Evolutionary conservation across 371 early-diverging fungal genomes (phyloP), one percentile per base, ranked within the genome.

Genomic region (Basidiobolus heterosporus): DNA sequence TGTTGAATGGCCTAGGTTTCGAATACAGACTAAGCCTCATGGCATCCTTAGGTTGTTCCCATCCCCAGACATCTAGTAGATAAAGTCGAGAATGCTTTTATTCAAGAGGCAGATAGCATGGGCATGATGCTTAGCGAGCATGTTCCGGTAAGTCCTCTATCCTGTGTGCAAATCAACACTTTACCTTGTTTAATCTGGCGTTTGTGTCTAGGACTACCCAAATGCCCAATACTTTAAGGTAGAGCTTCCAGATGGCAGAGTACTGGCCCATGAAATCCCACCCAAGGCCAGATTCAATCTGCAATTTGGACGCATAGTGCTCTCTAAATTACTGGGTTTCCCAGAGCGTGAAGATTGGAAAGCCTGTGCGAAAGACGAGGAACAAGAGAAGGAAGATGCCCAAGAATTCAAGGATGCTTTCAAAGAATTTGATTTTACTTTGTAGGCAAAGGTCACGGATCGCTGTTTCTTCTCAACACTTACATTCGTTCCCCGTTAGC

Each of bases 311-410:
- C 59, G 87, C 56, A 54, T 60, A 21, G 69, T 78, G 1, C 50
- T 81, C 18, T 75, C 83, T 2, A 61, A 66, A 17, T 62, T 72
- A 2, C 48, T 87, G 19, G 79, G 69, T 0, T 54, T 44, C 1
- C 75, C 79, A 14, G 74, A 80, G 14, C 63, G 82, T 37, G 73
- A 65, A 24, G 70, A 80, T 47, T 89, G 90, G 90, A 80, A 78
- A 54, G 58, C 60, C 5, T 84, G 85, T 50, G 50, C 61, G 17
- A 56, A 74, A 45, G 44, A 59, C 13, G 59, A 65, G 19, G 73
- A 76, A 23, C 74, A 81, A 46, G 87, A 88, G 55, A 61, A 60
- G 21, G 47, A 54, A 36, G 71, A 64, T 45, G 59, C 66, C 1
- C 48, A 54, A 3, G 59, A 50, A 5, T 80, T 80, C 49, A 73